Percentiles rank a stretch among this genome's conserved stretches.
phyloP scores from a whole-genome alignment of 1,284 basidiomycete genomes.

The Rugosomyces carneus region DNA sequence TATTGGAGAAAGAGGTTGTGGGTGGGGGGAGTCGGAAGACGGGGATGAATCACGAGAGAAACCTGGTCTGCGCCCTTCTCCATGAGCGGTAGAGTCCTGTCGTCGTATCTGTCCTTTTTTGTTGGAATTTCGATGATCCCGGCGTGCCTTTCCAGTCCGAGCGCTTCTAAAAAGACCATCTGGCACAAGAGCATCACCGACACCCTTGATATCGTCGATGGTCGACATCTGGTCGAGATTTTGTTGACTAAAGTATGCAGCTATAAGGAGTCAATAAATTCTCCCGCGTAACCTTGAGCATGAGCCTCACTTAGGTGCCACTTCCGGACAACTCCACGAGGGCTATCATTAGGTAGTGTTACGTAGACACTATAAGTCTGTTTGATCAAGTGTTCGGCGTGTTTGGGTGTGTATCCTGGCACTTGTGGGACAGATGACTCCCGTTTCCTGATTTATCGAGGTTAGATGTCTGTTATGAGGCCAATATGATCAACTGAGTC shows the following conservation, averaged over 20 bases:
- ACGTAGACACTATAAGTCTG: conserved; percentile 82
- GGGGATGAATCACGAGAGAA: conserved; percentile 21
- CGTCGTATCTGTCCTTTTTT: conserved; percentile 20
- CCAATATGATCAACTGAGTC: not conserved
- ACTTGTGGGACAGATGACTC: conserved; percentile 15
- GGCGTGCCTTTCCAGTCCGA: conserved; percentile 57
- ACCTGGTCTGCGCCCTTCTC: conserved; percentile 16
- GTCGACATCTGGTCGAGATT: conserved; percentile 61
- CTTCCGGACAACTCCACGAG: conserved; percentile 60
- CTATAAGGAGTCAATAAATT: conserved; percentile 28
- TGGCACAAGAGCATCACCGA: conserved; percentile 60
- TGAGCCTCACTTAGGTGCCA: conserved; percentile 71
- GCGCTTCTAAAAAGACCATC: conserved; percentile 74
- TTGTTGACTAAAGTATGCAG: conserved; percentile 76
- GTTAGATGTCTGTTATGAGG: conserved; percentile 1
- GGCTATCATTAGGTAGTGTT: conserved; percentile 58
- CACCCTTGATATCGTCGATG: conserved; percentile 57
- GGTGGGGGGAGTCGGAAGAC: conserved; percentile 20
- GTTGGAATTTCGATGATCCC: conserved; percentile 37
- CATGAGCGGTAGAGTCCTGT: conserved; percentile 13
- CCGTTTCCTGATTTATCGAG: conserved; percentile 9
- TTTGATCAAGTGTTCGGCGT: conserved; percentile 62
- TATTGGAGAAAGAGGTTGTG: conserved; percentile 21
- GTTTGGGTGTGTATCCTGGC: conserved; percentile 26
- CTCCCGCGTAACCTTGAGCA: conserved; percentile 12